Percentiles rank a stretch among this genome's conserved stretches.
These are phyloP conservation scores for Cronartium ribicola DNA, from an alignment of 1,284 basidiomycete species.

Conservation along the genomic window DNA sequence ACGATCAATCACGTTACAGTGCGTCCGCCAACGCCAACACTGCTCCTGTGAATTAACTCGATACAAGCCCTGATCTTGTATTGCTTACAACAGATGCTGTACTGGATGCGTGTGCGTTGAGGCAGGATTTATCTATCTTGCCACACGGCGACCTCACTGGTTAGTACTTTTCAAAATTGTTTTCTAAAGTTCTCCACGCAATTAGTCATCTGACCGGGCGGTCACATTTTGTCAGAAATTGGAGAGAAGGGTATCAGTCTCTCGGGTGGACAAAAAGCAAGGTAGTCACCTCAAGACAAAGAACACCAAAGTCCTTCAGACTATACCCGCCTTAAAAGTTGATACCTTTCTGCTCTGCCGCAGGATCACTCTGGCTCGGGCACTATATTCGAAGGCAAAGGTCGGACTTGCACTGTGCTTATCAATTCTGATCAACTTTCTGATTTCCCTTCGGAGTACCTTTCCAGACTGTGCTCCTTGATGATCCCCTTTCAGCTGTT, in stretches of 20 bases:
- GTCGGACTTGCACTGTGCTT: slow-evolving; percentile 7
- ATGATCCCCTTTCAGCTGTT: slow-evolving; percentile 37
- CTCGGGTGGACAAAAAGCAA: slow-evolving; percentile 41
- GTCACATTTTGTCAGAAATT: slow-evolving; percentile 16
- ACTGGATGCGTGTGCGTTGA: slow-evolving; percentile 25
- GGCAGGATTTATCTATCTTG: slow-evolving; percentile 37
- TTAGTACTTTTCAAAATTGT: neutral
- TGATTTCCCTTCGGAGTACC: neutral
- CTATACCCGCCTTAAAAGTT: neutral
- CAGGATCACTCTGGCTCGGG: slow-evolving; percentile 37
- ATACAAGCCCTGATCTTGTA: slow-evolving; percentile 3
- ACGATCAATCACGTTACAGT: slow-evolving; percentile 37
- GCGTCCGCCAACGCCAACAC: neutral
- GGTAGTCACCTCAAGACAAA: slow-evolving; percentile 11
- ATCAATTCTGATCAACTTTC: neutral
- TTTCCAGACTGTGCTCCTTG: slow-evolving; percentile 28
- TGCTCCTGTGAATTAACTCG: neutral
- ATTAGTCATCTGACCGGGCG: neutral
- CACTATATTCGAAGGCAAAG: slow-evolving; percentile 36
- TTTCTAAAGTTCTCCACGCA: neutral
- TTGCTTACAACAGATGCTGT: slow-evolving; percentile 21
- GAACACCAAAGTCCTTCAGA: no score
- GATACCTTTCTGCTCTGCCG: neutral
- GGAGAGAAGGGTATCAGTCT: slow-evolving; percentile 42
- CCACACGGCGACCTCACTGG: slow-evolving; percentile 41